Evolutionary conservation across 1,284 basidiomycete genomes (phyloP), one percentile per base, ranked within the genome.

Genomic region (Puccinia brachypodii): DNA sequence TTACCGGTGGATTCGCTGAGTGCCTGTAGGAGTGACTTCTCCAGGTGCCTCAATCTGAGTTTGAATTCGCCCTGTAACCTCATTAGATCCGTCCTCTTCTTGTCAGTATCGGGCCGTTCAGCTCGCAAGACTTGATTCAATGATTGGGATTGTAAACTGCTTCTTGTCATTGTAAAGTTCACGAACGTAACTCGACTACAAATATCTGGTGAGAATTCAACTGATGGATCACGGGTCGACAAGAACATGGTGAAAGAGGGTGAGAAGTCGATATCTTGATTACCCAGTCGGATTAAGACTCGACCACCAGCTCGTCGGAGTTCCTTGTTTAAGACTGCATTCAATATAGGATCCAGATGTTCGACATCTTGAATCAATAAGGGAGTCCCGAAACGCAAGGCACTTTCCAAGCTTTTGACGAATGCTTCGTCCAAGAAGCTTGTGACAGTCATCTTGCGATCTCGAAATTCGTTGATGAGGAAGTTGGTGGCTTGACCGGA

Each of bases 231-330:
- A 33, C 96, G 90, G 9, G 97, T 99, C 2, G 97, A 94, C 72
- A 99, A 89, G 90, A 99, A 99, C 94, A 99, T 96, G 13, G 94
- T 96, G 89, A 99, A 99, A 14, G 96, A 92, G 2, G 98, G 97
- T 0, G 96, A 98, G 87, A 98, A 99, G 87, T 99, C 97, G 86
- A 99, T 98, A 84, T 99, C 98, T 88, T 99, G 96, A 86, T 90
- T 97, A n/a, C 97, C 97, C 36, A 99, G 90, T 69, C 97, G 93
- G 85, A 99, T 98, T 69, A 99, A 91, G 14, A 99, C 95, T 87
- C 97, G 95, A 62, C 97, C 97, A 76, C 97, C 97, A 1, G 88
- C 87, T 31, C 87, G 91, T 56, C 96, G 91, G 64, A 98, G 93
- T 88, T 99, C 97, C 86, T 92, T 94, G 89, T 99, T 99, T 83